Evolutionary conservation across 192 early-diverging fungal species (phyloP).

Genomic region (Phlyctochytrium bullatum): DNA sequence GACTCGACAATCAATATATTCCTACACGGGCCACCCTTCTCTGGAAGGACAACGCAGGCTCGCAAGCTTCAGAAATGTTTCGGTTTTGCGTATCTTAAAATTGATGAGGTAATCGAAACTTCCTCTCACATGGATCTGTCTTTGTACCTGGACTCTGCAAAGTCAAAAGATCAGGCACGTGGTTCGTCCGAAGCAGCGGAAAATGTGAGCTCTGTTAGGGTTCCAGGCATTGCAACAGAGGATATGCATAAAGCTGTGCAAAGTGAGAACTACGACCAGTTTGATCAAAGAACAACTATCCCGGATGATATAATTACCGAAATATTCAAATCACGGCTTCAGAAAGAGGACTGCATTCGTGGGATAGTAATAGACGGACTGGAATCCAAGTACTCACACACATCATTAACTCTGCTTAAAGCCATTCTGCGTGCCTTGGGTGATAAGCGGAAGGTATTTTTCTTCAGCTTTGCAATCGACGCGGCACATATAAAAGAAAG

Average conservation of each 20-base stretch:
- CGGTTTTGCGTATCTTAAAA: slow-evolving; percentile 32
- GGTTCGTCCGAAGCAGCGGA: background rate
- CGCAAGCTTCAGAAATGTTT: slow-evolving; percentile 29
- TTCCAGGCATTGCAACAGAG: background rate
- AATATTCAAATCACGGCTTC: slow-evolving; percentile 31
- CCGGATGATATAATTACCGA: slow-evolving; percentile 46
- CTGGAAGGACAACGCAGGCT: slow-evolving; percentile 50
- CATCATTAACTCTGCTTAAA: slow-evolving; percentile 30
- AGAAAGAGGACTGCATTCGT: slow-evolving; percentile 37
- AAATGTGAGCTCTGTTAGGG: background rate
- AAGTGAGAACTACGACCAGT: slow-evolving; percentile 24
- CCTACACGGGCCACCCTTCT: slow-evolving; percentile 54
- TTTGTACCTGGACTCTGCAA: background rate
- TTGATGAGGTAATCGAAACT: slow-evolving; percentile 51
- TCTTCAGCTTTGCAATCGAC: slow-evolving; percentile 45
- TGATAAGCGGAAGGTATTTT: slow-evolving; percentile 34
- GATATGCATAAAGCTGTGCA: background rate
- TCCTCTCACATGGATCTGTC: slow-evolving; percentile 1
- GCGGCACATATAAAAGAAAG: slow-evolving; percentile 43
- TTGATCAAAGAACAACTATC: slow-evolving; percentile 23
- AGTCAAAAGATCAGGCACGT: background rate
- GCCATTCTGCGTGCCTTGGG: slow-evolving; percentile 30
- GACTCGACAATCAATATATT: slow-evolving; percentile 27
- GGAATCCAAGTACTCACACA: slow-evolving; percentile 45
- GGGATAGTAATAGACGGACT: slow-evolving; percentile 57